Evolutionary conservation across 108 stramenopile species (phyloP).

Genomic region (Asterionellopsis glacialis): DNA sequence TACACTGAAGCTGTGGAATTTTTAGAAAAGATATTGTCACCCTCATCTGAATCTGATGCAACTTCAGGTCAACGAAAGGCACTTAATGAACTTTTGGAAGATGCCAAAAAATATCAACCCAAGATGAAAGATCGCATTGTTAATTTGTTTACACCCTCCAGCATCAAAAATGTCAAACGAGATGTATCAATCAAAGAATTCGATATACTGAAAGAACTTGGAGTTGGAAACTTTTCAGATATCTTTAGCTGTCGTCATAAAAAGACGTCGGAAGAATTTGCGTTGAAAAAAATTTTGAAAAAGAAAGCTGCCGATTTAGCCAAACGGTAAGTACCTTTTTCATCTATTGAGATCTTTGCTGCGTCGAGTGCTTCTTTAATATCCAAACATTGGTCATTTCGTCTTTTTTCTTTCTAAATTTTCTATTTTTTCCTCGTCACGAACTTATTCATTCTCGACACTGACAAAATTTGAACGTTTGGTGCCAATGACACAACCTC

Average conservation of each 20-base stretch:
- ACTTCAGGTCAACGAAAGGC: slow-evolving; percentile 14
- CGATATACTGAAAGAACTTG: slow-evolving; percentile 51
- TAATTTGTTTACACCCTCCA: slow-evolving; percentile 29
- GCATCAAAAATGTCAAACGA: slow-evolving; percentile 42
- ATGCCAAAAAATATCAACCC: not conserved
- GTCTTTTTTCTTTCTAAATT: too few species aligned
- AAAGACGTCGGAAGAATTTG: slow-evolving; percentile 82
- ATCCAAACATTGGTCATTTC: too few species aligned
- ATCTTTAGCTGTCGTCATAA: slow-evolving; percentile 78
- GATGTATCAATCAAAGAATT: slow-evolving; percentile 75
- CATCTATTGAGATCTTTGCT: too few species aligned
- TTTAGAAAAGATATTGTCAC: not conserved
- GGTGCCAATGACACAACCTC: not conserved
- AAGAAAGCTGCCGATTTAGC: slow-evolving; percentile 81
- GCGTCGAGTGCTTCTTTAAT: too few species aligned
- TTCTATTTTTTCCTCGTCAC: not conserved
- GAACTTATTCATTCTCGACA: not conserved
- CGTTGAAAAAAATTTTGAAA: slow-evolving; percentile 95
- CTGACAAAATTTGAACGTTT: slow-evolving; percentile 16
- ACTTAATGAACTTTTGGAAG: slow-evolving; percentile 14
- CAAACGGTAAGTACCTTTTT: slow-evolving; percentile 10
- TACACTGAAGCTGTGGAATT: slow-evolving; percentile 9
- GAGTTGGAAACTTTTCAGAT: slow-evolving; percentile 87
- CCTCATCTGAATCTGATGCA: slow-evolving; percentile 7
- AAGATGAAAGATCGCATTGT: not conserved